A percentile compares a stretch with the other conserved stretches of the same genome.
Conservation (phyloP, 2,329 filamentous ascomycete species). For the Raffaelea deltoideospora region DNA sequence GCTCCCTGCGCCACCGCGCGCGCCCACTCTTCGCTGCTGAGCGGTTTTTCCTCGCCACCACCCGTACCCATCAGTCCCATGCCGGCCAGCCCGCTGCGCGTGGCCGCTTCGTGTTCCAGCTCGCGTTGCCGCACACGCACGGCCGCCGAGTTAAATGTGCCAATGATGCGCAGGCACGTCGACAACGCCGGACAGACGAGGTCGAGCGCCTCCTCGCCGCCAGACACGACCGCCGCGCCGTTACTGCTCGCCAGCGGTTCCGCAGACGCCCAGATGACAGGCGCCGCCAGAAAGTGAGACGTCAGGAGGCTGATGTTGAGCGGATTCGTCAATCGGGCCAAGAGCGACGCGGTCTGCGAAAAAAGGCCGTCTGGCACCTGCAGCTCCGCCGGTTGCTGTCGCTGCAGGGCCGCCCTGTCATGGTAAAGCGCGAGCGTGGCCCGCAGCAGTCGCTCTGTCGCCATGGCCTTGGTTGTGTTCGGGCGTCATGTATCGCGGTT, state of each 20-base stretch:
- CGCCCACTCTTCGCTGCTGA: slow-evolving; percentile 35
- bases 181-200: slow-evolving; percentile 30
- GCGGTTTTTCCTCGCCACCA: slow-evolving; percentile 6
- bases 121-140: slow-evolving; percentile 35
- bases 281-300: slow-evolving; percentile 55
- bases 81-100: too few species aligned
- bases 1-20: slow-evolving; percentile 40
- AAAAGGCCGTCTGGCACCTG: slow-evolving; percentile 37
- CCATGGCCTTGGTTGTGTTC: slow-evolving; percentile 30
- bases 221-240: not conserved
- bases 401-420: slow-evolving; percentile 28
- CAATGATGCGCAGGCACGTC: slow-evolving; percentile 50
- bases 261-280: slow-evolving; percentile 47
- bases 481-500: too few species aligned
- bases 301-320: slow-evolving; percentile 60
- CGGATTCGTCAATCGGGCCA: slow-evolving; percentile 57
- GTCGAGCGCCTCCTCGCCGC: too few species aligned
- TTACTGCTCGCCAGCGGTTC: not conserved
- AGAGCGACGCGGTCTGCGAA: slow-evolving; percentile 50
- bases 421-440: slow-evolving; percentile 47
- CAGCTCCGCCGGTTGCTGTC: not conserved
- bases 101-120: slow-evolving; percentile 22
- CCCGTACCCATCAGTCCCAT: slow-evolving; percentile 4
- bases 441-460: slow-evolving; percentile 50
- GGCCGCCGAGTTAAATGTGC: slow-evolving; percentile 56